phyloP scores from a whole-genome alignment of 2,329 filamentous ascomycete genomes.

The Talaromyces sp. region DNA sequence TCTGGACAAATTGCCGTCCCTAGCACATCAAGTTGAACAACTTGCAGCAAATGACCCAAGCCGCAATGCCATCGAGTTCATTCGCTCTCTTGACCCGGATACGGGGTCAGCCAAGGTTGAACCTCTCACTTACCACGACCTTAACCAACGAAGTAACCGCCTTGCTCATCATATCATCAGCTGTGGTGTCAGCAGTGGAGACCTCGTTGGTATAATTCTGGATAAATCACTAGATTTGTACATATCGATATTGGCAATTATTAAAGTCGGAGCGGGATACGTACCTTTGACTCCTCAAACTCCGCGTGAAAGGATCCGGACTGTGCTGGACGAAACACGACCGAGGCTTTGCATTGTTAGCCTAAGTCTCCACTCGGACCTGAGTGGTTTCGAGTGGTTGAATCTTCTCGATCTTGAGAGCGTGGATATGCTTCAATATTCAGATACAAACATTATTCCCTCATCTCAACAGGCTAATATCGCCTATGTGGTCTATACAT shows the following conservation, averaged over 20 bases:
- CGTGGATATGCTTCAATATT: constrained; percentile 13
- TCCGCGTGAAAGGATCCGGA: constrained; percentile 55
- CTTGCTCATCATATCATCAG: constrained; percentile 56
- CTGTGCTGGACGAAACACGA: constrained; percentile 60
- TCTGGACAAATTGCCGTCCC: constrained; percentile 36
- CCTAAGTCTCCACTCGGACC: not conserved
- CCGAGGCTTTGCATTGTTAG: constrained; percentile 45
- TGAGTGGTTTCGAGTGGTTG: constrained; percentile 10
- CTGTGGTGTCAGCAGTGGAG: constrained; percentile 46
- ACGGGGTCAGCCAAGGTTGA: constrained; percentile 27
- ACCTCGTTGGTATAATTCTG: constrained; percentile 69
- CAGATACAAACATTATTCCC: constrained; percentile 12
- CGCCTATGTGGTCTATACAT: constrained; percentile 78
- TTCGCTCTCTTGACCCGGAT: constrained; percentile 42
- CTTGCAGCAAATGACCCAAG: constrained; percentile 48
- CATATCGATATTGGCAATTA: constrained; percentile 65
- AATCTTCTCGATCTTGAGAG: constrained; percentile 14
- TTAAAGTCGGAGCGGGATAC: constrained; percentile 74
- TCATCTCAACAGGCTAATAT: constrained; percentile 41
- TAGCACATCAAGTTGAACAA: constrained; percentile 53
- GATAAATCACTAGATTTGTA: constrained; percentile 73
- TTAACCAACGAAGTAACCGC: constrained; percentile 62
- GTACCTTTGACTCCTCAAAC: constrained; percentile 74
- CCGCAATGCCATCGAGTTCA: constrained; percentile 62
- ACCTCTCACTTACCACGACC: constrained; percentile 57